Percentiles rank a stretch among this genome's conserved stretches.
phyloP scores from a whole-genome alignment of 176 grass and related monocot species.

The Echinochloa phyllopogon region DNA sequence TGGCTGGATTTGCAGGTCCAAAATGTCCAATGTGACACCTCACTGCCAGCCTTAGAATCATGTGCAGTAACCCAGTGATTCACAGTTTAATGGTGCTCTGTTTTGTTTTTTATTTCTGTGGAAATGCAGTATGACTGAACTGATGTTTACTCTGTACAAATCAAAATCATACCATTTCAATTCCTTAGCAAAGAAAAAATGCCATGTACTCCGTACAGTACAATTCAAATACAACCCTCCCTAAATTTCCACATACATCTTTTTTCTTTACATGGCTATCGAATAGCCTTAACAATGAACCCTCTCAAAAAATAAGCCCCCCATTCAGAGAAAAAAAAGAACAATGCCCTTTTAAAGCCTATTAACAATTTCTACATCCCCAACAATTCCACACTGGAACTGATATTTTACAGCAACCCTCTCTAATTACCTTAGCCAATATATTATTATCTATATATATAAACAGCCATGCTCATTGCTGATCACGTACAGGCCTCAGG shows the following conservation, averaged over 20 bases:
- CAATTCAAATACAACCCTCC: neutral
- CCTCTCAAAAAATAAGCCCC: neutral
- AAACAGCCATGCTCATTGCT: neutral
- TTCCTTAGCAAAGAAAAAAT: neutral
- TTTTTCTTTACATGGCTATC: neutral
- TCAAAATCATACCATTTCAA: neutral
- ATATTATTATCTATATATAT: neutral
- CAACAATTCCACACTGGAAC: neutral
- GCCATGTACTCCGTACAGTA: no score
- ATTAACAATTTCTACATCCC: neutral
- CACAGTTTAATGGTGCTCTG: no score
- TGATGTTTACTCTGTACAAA: neutral
- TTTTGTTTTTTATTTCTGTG: neutral
- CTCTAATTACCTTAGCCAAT: constrained; percentile 3
- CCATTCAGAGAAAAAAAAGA: neutral
- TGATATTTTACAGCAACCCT: neutral
- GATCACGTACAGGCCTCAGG: neutral
- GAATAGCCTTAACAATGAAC: neutral
- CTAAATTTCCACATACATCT: neutral
- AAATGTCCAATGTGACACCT: no score
- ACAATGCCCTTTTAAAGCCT: neutral
- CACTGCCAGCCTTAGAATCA: no score
- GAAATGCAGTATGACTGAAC: neutral
- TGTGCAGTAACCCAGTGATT: no score
- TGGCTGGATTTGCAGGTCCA: no score